phyloP scores from a whole-genome alignment of 2,329 filamentous ascomycete species.

The Penicillium sp. region DNA sequence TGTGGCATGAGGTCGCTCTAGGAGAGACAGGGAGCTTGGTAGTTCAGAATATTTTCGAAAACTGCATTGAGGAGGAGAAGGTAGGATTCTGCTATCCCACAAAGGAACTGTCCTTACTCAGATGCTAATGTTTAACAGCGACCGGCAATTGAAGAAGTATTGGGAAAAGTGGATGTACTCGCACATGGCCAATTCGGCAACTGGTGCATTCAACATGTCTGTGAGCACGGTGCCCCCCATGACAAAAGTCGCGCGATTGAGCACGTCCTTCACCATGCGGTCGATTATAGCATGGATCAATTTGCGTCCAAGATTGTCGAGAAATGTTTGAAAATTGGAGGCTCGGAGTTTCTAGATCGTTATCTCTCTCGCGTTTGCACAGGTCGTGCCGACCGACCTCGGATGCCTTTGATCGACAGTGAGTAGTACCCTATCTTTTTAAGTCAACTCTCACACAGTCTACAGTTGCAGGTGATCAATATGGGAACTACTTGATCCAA shows the following conservation, averaged over 20 bases:
- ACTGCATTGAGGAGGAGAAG: conserved; percentile 98
- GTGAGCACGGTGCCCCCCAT: conserved; percentile 87
- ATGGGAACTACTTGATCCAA: conserved; percentile 97
- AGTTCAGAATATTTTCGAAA: conserved; percentile 99
- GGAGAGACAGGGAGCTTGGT: conserved; percentile 97
- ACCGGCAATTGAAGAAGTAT: conserved; percentile 93
- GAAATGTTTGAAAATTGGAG: conserved; percentile 97
- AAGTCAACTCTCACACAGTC: not conserved
- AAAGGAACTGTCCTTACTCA: not conserved
- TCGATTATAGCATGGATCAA: conserved; percentile 98
- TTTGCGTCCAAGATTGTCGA: conserved; percentile 99
- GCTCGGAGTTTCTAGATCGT: conserved; percentile 82
- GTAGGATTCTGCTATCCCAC: conserved; percentile 50
- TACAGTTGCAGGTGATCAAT: conserved; percentile 87
- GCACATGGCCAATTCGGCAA: conserved; percentile 98
- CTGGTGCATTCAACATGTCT: conserved; percentile 99
- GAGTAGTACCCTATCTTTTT: conserved; percentile 30
- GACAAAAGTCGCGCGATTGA: conserved; percentile 94
- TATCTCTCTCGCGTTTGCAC: conserved; percentile 95
- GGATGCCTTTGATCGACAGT: conserved; percentile 95
- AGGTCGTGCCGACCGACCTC: conserved; percentile 82
- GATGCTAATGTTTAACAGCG: conserved; percentile 58
- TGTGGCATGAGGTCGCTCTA: conserved; percentile 98
- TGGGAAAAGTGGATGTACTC: conserved; percentile 92
- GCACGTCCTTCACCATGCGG: conserved; percentile 88